Conservation (phyloP, 495 filamentous ascomycete genomes). For the Penicillium nucicola region DNA sequence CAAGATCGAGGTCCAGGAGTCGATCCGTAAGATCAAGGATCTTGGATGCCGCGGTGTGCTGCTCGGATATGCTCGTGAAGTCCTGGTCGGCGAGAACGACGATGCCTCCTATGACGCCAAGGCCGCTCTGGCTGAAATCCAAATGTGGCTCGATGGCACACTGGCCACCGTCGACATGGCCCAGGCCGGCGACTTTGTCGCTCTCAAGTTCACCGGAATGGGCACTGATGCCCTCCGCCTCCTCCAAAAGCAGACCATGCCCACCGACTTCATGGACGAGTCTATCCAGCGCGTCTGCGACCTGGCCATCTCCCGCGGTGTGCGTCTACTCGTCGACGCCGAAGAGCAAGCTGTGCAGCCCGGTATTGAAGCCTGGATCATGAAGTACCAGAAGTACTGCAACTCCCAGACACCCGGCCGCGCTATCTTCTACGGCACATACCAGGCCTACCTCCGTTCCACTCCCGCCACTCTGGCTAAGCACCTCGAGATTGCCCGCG, state of each 20-base stretch:
- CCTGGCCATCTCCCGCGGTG: conserved; percentile 64
- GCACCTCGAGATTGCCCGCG: conserved; percentile 63
- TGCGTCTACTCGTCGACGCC: conserved; percentile 82
- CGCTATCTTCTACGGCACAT: conserved; percentile 71
- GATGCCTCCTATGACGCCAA: conserved; percentile 29
- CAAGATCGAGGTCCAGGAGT: conserved; percentile 42
- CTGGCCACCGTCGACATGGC: conserved; percentile 74
- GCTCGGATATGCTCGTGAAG: conserved; percentile 47
- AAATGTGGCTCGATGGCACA: conserved; percentile 70
- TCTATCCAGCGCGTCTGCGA: conserved; percentile 77
- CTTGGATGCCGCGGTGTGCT: conserved; percentile 48
- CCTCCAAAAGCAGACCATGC: conserved; percentile 55
- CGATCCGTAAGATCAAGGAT: conserved; percentile 40
- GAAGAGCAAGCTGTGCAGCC: conserved; percentile 79
- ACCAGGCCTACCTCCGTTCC: conserved; percentile 81
- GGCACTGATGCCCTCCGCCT: conserved; percentile 69
- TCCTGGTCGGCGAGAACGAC: conserved; percentile 38
- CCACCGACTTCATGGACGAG: conserved; percentile 58
- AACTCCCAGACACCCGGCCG: conserved; percentile 52
- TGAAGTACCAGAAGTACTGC: conserved; percentile 81
- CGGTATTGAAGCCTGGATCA: conserved; percentile 83
- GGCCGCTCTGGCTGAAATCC: conserved; percentile 56
- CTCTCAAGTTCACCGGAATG: conserved; percentile 91
- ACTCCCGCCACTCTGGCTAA: conserved; percentile 60
- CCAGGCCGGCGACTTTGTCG: conserved; percentile 76